Conservation (phyloP, 164 flowering plant genomes). For the Platanus orientalis region DNA sequence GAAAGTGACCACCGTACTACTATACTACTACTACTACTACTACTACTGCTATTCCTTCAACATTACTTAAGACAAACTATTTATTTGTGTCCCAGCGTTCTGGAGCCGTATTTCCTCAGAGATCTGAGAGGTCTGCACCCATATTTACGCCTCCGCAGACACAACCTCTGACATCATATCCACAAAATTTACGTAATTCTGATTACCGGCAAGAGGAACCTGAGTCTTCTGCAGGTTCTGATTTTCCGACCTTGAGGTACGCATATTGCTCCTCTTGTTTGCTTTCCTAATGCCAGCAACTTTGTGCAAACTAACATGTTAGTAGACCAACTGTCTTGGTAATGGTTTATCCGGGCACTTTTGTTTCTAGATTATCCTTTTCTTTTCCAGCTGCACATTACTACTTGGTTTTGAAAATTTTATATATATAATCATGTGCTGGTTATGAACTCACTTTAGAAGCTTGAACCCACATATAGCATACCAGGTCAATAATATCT, state of each 20-base stretch:
- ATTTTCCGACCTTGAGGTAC: constrained; percentile 85
- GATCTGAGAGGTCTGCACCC: constrained; percentile 74
- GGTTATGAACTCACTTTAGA: too few relatives aligned
- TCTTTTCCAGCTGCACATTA: neutral
- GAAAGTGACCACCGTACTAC: too few relatives aligned
- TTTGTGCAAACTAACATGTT: neutral
- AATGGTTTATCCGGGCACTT: neutral
- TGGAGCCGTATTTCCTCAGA: constrained; percentile 95
- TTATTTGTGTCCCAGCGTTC: constrained; percentile 56
- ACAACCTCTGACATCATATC: constrained; percentile 70
- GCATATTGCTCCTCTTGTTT: constrained; percentile 1
- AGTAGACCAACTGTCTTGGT: neutral
- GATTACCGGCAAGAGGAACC: constrained; percentile 47
- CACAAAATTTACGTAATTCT: constrained; percentile 52
- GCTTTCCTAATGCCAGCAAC: constrained; percentile 9
- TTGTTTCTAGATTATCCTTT: neutral
- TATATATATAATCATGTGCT: too few relatives aligned
- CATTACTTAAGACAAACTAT: neutral
- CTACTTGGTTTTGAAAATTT: too few relatives aligned
- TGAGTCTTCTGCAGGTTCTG: constrained; percentile 73
- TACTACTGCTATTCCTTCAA: constrained; percentile 6
- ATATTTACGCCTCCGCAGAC: constrained; percentile 87
- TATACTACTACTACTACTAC: too few relatives aligned
- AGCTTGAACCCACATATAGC: neutral
- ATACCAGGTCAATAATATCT: too few relatives aligned